Conservation (phyloP, 192 early-diverging fungal genomes). For the Neocallimastix lanati region DNA sequence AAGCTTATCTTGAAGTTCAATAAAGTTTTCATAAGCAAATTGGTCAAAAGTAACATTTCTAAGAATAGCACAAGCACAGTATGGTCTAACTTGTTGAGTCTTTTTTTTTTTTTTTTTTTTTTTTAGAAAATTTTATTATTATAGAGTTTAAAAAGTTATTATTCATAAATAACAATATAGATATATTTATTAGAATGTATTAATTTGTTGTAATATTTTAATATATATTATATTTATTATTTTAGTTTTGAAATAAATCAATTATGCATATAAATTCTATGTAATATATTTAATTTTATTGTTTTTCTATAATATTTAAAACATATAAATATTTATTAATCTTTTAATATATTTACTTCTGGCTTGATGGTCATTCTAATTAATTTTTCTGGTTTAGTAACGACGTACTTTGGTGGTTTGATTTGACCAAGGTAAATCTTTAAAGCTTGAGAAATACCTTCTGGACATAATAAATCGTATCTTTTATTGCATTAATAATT, state of each 20-base stretch:
- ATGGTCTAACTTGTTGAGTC: constrained; percentile 68
- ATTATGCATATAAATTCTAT: not conserved
- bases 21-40: constrained; percentile 81
- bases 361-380: constrained; percentile 47
- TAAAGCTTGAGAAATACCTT: constrained; percentile 82
- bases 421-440: constrained; percentile 59
- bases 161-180: no score
- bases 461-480: constrained; percentile 91
- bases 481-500: no score
- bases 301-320: no score
- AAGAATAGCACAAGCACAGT: constrained; percentile 75
- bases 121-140: no score
- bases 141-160: no score
- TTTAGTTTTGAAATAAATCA: no score
- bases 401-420: constrained; percentile 46
- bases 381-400: constrained; percentile 31
- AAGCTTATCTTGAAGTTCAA: constrained; percentile 96
- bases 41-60: constrained; percentile 68
- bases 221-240: no score
- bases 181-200: no score
- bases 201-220: no score
- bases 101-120: constrained; percentile 7
- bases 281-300: not conserved
- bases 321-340: no score
- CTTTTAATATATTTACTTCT: constrained; percentile 48